Base-by-base conservation (phyloP, 1,139 yeast genomes). In the Debaryomyces coudertii region DNA sequence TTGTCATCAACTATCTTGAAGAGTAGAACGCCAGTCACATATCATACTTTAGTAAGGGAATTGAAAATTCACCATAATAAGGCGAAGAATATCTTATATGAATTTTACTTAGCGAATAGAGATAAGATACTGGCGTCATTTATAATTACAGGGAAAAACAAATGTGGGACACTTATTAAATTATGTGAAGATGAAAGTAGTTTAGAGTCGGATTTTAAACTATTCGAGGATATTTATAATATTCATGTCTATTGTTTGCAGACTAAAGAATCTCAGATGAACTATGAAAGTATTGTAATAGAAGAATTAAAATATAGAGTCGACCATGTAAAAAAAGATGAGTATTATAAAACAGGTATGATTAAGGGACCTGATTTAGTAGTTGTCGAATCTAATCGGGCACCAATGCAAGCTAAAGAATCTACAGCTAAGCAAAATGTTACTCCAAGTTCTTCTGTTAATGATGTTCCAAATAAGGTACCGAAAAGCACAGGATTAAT, bases 191-290 rank as follows among this genome's bases (percentile, higher is more conserved):
- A 60, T 43, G 62, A 59, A 37, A 36, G 40, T 3, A 52, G 53
- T 2, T 45, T 64, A 38, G 58, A 55, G 4, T 48, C 54, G 2
- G 58, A 51, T 27, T 29, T 59, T 22, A 48, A 52, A n/a, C 15
- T 34, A 14, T 65, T 68, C 38, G 61, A 57, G 14, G 18, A 43
- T 1, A 54, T 73, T 1, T 40, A 52, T 12, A 57, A 65, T 7
- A 62, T 73, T 4, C 76, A 69, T 43, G 60, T 73, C 1, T 73
- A 71, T 53, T 47, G 71, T 34, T 53, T 74, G 25, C 50, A 53
- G 31, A 48, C 55, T 31, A 60, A 55, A 45, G 56, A 57, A 7
- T 49, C 52, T 15, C 42, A 51, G 1, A 51, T 58, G 22, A 47
- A 64, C 14, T 43, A 49, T 4, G 51, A 48, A 12, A 73, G 69